Conservation (phyloP, 768 basidiomycete species). For the Tremella fuciformis region DNA sequence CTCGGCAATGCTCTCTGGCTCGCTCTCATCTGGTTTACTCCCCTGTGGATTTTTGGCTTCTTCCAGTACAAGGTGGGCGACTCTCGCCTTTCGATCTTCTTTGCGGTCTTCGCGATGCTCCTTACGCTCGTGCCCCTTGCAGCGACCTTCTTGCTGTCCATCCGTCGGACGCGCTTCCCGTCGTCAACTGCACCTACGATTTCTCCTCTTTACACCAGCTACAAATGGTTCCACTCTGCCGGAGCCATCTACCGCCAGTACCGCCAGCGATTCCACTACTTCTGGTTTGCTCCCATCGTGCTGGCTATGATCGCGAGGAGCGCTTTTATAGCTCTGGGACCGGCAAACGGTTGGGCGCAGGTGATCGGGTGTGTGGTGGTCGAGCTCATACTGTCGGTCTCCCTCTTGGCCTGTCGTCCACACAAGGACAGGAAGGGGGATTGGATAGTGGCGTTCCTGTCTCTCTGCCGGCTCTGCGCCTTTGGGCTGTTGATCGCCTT, state of each 20-base stretch:
- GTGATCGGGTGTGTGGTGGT: conserved; percentile 65
- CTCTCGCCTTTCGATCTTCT: conserved; percentile 77
- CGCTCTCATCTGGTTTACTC: conserved; percentile 65
- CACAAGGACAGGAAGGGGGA: conserved; percentile 68
- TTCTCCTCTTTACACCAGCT: conserved; percentile 60
- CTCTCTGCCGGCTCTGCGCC: conserved; percentile 66
- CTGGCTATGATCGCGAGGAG: conserved; percentile 65
- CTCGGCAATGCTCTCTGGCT: conserved; percentile 57
- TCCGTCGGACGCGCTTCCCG: conserved; percentile 56
- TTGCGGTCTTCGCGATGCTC: conserved; percentile 70
- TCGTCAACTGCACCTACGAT: conserved; percentile 54
- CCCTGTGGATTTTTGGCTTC: conserved; percentile 72
- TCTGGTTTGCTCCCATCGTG: conserved; percentile 64
- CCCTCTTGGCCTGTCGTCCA: conserved; percentile 61
- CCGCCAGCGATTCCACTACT: conserved; percentile 63
- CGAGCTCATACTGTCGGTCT: conserved; percentile 63
- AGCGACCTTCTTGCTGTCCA: conserved; percentile 57
- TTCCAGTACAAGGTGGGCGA: conserved; percentile 88
- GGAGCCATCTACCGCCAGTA: conserved; percentile 58
- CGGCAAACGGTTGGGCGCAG: conserved; percentile 65
- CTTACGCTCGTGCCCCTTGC: conserved; percentile 57
- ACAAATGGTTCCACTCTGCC: conserved; percentile 54
- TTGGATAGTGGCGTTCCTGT: conserved; percentile 65
- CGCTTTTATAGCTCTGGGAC: conserved; percentile 62
- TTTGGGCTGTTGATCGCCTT: conserved; percentile 75